Evolutionary conservation across 495 filamentous ascomycete genomes (phyloP), one percentile per base, ranked within the genome.

Genomic region (Paragyromitra xinjiangensis): DNA sequence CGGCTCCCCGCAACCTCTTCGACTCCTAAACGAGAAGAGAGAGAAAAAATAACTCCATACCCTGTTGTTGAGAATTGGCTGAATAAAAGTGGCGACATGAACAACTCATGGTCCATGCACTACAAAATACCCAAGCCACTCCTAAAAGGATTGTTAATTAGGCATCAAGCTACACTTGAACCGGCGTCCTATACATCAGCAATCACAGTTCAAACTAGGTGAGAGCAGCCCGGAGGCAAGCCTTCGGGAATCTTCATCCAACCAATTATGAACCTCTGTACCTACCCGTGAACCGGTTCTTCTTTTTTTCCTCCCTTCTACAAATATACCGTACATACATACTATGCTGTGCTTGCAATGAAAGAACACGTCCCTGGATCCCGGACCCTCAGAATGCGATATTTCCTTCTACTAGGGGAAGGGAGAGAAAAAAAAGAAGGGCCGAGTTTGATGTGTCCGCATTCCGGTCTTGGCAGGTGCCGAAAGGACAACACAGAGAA

Each of bases 401-500:
- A 64, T 53, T 62, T 63, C 48, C 53, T 56, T 56, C 5, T 26
- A 19, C 24, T 26, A 22, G 19, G 51, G 19, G 22, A 12, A 48
- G 16, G 26, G 22, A 39, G 19, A 45, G n/a, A n/a, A n/a, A 37
- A 58, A 44, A 34, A 51, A 65, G 26, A 44, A 22, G 29, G 6
- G 65, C 64, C 44, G 71, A 71, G 29, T 44, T 62, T 61, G 44
- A 45, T 71, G 39, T 58, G 42, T 64, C 55, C 58, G 22, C 51
- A 11, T 34, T 45, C 53, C 26, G 68, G 56, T 48, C 74, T 65
- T 76, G 39, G 67, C 50, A 76, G 67, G 48, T 29, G 50, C 59
- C 59, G 73, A 64, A 59, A 51, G 39, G 56, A 76, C 66, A 75
- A 56, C 73, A 75, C 67, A 71, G 66, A 70, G 65, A 42, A 26